Evolutionary conservation across 768 basidiomycete genomes (phyloP), one percentile per base, ranked within the genome.

Genomic region (Pholiota molesta): DNA sequence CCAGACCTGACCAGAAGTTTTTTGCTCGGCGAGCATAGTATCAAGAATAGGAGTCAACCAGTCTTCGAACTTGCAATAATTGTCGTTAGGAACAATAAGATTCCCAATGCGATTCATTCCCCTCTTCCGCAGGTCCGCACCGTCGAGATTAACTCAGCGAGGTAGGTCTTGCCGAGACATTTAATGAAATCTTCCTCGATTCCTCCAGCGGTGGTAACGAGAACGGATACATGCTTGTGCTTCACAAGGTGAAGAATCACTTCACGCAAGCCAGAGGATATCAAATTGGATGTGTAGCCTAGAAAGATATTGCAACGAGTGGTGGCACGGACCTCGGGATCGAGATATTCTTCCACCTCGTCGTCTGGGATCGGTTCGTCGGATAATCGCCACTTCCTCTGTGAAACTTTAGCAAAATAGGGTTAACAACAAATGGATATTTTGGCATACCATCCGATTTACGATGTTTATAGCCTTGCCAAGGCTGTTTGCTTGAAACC

Each of bases 111-210:
- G 87, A 69, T 99, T 99, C 84, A 99, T 87, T n/a, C 97, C 97
- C 62, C 86, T 84, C 71, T 81, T 88, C 47, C 97, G 86, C 59
- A 99, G 77, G 60, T 89, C 88, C 5, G 94, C 92, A 14, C 97
- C 97, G 64, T 96, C 91, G 59, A 97, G 83, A 71, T 91, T 86
- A 75, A 99, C 67, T 95, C 94, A 0, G 94, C 94, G 47, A 99
- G 82, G 68, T 96, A 98, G 0, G 97, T 99, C 72, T 91, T 88
- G n/a, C 94, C 96, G 4, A 99, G 85, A 74, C 97, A 99, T 76
- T 99, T 99, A 77, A 99, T 97, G 62, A 99, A 93, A 76, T 99
- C 97, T 78, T 99, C 97, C 73, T 99, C 97, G 67, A 99, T 91
- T 8, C 97, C 97, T 7, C 97, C 97, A 5, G 97, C 97, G 0